Percentiles rank a stretch among this genome's conserved stretches.
phyloP scores from a whole-genome alignment of 179 eudicot genomes.

The Vitellaria paradoxa region DNA sequence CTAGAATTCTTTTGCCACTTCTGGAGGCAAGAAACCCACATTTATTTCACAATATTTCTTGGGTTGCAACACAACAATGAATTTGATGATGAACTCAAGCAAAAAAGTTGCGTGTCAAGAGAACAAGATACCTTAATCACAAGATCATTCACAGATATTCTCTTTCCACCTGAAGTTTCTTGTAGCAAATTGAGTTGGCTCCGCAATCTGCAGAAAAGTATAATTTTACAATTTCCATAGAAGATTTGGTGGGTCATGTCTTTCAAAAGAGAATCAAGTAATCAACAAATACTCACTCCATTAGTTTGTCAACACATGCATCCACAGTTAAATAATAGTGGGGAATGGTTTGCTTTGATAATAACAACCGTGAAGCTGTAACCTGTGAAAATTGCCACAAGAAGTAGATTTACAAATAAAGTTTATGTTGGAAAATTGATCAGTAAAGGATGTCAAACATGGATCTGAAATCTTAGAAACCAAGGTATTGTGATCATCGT shows the following conservation, averaged over 20 bases:
- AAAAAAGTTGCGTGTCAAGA: background rate
- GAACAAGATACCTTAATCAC: constrained; percentile 75
- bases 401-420: constrained; percentile 15
- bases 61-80: background rate
- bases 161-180: constrained; percentile 97
- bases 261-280: background rate
- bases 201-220: constrained; percentile 51
- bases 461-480: constrained; percentile 14
- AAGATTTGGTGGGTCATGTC: background rate
- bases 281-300: constrained; percentile 61
- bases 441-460: background rate
- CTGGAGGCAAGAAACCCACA: background rate
- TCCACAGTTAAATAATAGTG: constrained; percentile 96
- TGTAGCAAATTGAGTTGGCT: constrained; percentile 66
- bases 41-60: background rate
- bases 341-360: constrained; percentile 97
- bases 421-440: background rate
- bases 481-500: background rate
- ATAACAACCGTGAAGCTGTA: constrained; percentile 86
- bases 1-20: background rate
- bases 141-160: constrained; percentile 88
- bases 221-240: constrained; percentile 24
- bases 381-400: constrained; percentile 46
- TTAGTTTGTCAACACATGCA: constrained; percentile 93
- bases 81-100: background rate